These are phyloP conservation scores for Phytophthora constricta DNA, from an alignment of 352 stramenopile species.

Conservation along the genomic window DNA sequence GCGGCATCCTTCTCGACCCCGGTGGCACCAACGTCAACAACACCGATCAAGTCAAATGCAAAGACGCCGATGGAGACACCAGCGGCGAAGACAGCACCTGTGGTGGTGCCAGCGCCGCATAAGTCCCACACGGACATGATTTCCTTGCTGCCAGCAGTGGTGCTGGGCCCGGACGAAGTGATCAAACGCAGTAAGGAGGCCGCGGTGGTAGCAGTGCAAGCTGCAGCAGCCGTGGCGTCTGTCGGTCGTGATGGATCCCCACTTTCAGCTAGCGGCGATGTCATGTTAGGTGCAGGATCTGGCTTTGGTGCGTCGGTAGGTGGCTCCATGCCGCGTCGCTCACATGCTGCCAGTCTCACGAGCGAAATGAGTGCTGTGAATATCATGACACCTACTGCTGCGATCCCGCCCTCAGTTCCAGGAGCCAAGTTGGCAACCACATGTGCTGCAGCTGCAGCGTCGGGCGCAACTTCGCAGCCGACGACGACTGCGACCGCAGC, in stretches of 20 bases:
- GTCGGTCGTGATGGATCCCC: slow-evolving; percentile 54
- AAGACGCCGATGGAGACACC: slow-evolving; percentile 32
- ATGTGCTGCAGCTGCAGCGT: slow-evolving; percentile 15
- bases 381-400: slow-evolving; percentile 14
- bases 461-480: slow-evolving; percentile 3
- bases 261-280: slow-evolving; percentile 55
- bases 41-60: slow-evolving; percentile 21
- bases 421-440: slow-evolving; percentile 13
- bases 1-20: slow-evolving; percentile 24
- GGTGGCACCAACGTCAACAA: slow-evolving; percentile 11
- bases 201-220: slow-evolving; percentile 75
- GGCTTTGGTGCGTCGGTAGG: slow-evolving; percentile 47
- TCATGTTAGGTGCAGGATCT: slow-evolving; percentile 57
- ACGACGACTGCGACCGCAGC: slow-evolving; percentile 25
- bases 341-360: slow-evolving; percentile 43
- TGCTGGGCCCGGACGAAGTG: slow-evolving; percentile 79
- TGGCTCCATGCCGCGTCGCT: slow-evolving; percentile 45
- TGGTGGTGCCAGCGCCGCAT: slow-evolving; percentile 61
- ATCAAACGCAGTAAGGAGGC: slow-evolving; percentile 89
- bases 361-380: slow-evolving; percentile 33
- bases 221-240: slow-evolving; percentile 67
- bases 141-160: slow-evolving; percentile 54
- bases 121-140: slow-evolving; percentile 86
- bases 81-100: slow-evolving; percentile 31
- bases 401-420: slow-evolving; percentile 18